A percentile compares a stretch with the other conserved stretches of the same genome.
Conservation (phyloP, 805 yeast genomes). For the Grigorovia transvaalensis region DNA sequence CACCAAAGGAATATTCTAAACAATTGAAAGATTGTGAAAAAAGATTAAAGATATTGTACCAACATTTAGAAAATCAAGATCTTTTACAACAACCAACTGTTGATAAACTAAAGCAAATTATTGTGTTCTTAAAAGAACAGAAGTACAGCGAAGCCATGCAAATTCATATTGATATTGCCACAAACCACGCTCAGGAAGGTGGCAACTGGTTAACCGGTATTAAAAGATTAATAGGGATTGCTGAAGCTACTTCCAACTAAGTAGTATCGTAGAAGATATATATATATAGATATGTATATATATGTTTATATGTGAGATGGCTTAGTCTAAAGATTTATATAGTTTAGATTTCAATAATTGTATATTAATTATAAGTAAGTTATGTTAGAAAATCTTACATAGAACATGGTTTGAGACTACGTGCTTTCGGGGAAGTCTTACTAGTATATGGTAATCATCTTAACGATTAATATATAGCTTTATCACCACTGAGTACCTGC, state of each 20-base stretch:
- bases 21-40: slow-evolving; percentile 76
- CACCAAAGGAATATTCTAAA: slow-evolving; percentile 63
- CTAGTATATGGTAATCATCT: too few relatives aligned
- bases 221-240: slow-evolving; percentile 74
- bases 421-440: too few relatives aligned
- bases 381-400: background rate
- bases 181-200: slow-evolving; percentile 57
- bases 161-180: slow-evolving; percentile 47
- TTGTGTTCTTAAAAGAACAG: slow-evolving; percentile 38
- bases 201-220: slow-evolving; percentile 93
- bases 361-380: background rate
- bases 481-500: too few relatives aligned
- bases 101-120: slow-evolving; percentile 40
- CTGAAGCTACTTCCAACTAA: slow-evolving; percentile 31
- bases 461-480: too few relatives aligned
- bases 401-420: too few relatives aligned
- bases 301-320: background rate
- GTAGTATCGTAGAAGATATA: background rate
- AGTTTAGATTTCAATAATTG: background rate
- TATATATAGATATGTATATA: too few relatives aligned
- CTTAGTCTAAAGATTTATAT: background rate
- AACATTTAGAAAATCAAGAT: slow-evolving; percentile 66
- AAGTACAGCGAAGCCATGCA: slow-evolving; percentile 53
- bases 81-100: slow-evolving; percentile 49
- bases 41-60: slow-evolving; percentile 66